phyloP scores from a whole-genome alignment of 176 grass and related monocot genomes.

The Oryza coarctata region DNA sequence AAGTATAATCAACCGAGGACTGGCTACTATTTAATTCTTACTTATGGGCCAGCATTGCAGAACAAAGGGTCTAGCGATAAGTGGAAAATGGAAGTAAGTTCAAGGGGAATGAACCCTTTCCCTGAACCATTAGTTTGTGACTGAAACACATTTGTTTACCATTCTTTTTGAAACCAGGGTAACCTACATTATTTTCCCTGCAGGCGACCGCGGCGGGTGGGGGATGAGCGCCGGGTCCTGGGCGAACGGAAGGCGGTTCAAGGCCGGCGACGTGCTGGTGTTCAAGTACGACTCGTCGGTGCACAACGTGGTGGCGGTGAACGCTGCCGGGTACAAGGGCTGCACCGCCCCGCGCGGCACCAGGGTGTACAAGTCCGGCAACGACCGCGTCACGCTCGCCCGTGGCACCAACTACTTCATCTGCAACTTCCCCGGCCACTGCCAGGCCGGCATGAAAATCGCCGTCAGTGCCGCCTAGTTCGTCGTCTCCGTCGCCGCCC shows the following conservation, averaged over 20 bases:
- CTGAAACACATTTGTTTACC: no score
- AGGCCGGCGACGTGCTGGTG: slow-evolving; percentile 54
- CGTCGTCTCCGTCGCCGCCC: not conserved
- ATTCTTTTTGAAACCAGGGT: no score
- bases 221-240: slow-evolving; percentile 41
- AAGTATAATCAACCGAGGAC: not conserved
- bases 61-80: not conserved
- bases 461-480: slow-evolving; percentile 37
- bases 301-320: slow-evolving; percentile 47
- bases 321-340: slow-evolving; percentile 41
- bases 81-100: not conserved
- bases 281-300: slow-evolving; percentile 46
- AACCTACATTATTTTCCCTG: no score
- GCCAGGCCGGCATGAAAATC: slow-evolving; percentile 61
- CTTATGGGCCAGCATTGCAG: not conserved
- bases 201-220: slow-evolving; percentile 59
- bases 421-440: slow-evolving; percentile 52
- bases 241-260: slow-evolving; percentile 68
- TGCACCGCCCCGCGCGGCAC: slow-evolving; percentile 20
- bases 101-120: no score
- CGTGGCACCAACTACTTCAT: slow-evolving; percentile 62
- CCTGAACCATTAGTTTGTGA: not conserved
- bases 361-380: slow-evolving; percentile 42
- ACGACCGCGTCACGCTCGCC: slow-evolving; percentile 44
- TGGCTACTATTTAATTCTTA: not conserved